Base-by-base conservation (phyloP, 257 asterid genomes). In the Rubia yunnanensis region DNA sequence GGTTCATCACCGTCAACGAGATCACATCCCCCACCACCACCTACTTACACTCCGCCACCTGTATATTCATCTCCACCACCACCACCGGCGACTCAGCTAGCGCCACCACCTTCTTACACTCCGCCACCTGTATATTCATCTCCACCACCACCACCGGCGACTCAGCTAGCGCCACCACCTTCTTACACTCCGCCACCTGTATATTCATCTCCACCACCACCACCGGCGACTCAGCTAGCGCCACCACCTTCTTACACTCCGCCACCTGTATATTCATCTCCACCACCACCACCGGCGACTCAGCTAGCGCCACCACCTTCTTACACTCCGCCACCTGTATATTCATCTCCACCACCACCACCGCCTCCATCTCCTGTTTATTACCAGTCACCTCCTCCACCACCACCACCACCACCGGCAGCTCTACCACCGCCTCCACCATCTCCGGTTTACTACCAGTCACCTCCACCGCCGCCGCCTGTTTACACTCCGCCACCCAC, bases 191-290 rank as follows among this genome's bases (percentile, higher is more conserved):
- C 48, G 18, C 46, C 46, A 2, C 46, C 46, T 38, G 76, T 67
- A 4, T 50, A 60, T 24, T 32, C 66, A 20, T 66, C 81, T 24
- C 76, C 76, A 9, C 60, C 76, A 22, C 73, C 82, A 0, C 66
- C 76, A n/a, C n/a, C n/a, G n/a, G n/a, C n/a, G n/a, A n/a, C n/a
- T n/a, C n/a, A n/a, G n/a, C n/a, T n/a, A n/a, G n/a, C 75, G 4
- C 34, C 82, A 13, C 79, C 86, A 0, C 72, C 84, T 0, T 31
- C 28, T 31, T 23, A 36, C n/a, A 65, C 81, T 0, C 78, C 79
- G 5, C 10, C 62, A 28, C 62, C 62, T 0, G 17, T 32, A 10
- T 56, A 56, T 26, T 32, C 31, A 56, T 11, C 36, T 72, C 14
- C 68, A 60, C 54, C 71, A 17, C 72, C 78, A 11, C 63, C 63